Evolutionary conservation across 1,139 yeast species (phyloP).

Genomic region (Suhomyces bribrorum): DNA sequence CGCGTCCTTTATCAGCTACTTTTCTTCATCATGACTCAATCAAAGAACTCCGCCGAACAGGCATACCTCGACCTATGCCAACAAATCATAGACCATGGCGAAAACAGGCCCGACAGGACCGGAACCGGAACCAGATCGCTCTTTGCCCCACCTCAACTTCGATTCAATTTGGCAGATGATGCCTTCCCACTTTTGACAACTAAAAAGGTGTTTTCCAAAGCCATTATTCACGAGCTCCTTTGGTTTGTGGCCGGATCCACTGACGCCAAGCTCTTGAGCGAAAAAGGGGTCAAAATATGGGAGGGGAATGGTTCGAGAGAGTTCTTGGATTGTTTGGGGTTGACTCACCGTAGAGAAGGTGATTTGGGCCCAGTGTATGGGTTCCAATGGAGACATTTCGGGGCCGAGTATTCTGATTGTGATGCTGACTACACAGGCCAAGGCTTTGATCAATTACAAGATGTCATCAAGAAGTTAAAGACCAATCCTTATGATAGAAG

Average conservation of each 20-base stretch:
- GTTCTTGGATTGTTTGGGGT: conserved; percentile 80
- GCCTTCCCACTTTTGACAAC: conserved; percentile 88
- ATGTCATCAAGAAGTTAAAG: conserved; percentile 75
- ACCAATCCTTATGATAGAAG: conserved; percentile 92
- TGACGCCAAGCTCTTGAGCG: conserved; percentile 75
- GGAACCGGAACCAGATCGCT: conserved; percentile 93
- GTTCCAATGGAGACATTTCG: conserved; percentile 99
- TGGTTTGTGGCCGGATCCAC: conserved; percentile 95
- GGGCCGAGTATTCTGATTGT: conserved; percentile 85
- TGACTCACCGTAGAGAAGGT: conserved; percentile 80
- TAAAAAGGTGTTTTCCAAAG: conserved; percentile 86
- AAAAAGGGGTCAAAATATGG: conserved; percentile 92
- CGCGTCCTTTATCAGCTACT: conserved; percentile 3
- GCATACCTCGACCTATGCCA: conserved; percentile 83
- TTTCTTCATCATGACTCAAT: conserved; percentile 14
- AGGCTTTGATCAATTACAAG: conserved; percentile 87
- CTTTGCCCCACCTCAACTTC: conserved; percentile 94
- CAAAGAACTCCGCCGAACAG: conserved; percentile 63
- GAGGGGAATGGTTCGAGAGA: conserved; percentile 98
- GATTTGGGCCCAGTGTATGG: conserved; percentile 99
- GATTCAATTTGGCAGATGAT: conserved; percentile 74
- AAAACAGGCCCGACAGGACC: conserved; percentile 89
- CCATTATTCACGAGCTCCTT: conserved; percentile 81
- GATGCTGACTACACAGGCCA: conserved; percentile 83
- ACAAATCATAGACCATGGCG: conserved; percentile 79